These are phyloP conservation scores for Fusarium bactridioides DNA, from an alignment of 2,329 filamentous ascomycete species.

Conservation along the genomic window DNA sequence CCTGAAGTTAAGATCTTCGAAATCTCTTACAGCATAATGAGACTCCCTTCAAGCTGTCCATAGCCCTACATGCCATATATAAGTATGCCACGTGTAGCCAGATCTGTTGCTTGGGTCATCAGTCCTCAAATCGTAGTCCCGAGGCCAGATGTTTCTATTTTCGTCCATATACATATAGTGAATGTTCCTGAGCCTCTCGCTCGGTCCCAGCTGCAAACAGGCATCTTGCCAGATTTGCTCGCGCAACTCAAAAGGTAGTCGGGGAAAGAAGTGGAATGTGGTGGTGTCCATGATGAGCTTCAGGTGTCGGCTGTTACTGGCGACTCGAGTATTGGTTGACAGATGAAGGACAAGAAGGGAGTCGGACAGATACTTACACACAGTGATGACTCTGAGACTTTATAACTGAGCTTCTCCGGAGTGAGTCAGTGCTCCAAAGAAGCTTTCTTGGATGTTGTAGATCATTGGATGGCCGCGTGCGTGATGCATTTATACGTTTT, in stretches of 20 bases:
- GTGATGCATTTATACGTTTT: background rate
- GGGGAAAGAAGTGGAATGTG: background rate
- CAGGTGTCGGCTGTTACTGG: background rate
- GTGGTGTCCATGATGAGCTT: background rate
- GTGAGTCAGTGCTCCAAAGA: background rate
- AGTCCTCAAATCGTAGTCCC: background rate
- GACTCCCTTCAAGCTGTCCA: background rate
- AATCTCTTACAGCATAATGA: rapidly evolving
- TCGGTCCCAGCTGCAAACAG: background rate
- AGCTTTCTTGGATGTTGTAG: background rate
- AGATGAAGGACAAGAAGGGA: rapidly evolving
- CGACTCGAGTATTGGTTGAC: background rate
- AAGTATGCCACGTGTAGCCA: background rate
- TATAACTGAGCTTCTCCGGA: rapidly evolving
- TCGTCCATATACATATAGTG: background rate
- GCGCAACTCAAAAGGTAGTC: background rate
- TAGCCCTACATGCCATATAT: background rate
- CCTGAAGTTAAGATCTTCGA: background rate
- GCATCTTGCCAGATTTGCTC: background rate
- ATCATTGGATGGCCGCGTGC: background rate
- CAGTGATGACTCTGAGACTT: background rate
- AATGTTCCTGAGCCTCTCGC: background rate
- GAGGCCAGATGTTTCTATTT: background rate
- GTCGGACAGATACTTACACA: rapidly evolving
- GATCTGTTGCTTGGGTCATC: rapidly evolving